phyloP scores from a whole-genome alignment of 257 asterid genomes.

The Capsicum rhomboideum region DNA sequence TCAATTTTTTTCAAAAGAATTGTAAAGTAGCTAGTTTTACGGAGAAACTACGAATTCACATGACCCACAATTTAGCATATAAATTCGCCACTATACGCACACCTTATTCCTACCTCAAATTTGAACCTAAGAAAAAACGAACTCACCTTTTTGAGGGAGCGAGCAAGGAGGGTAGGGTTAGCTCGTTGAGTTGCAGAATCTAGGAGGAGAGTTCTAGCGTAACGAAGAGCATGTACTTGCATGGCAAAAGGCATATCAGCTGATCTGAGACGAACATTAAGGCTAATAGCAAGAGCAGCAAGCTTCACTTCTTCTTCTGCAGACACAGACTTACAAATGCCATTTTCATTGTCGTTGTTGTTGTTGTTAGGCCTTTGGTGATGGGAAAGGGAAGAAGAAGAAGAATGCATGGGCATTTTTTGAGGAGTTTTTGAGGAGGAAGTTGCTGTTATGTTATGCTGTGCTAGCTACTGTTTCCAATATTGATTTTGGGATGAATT shows the following conservation, averaged over 20 bases:
- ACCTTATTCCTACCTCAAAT: background rate
- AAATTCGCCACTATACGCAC: too few species aligned
- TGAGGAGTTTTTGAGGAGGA: background rate
- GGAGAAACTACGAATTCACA: too few species aligned
- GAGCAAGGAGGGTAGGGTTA: slow-evolving; percentile 60
- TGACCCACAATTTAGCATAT: too few species aligned
- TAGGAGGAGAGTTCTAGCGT: slow-evolving; percentile 41
- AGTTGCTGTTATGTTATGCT: background rate
- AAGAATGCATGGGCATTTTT: background rate
- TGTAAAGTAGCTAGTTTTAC: too few species aligned
- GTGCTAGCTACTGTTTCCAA: slow-evolving; percentile 1
- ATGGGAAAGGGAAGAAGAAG: background rate
- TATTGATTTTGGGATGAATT: slow-evolving; percentile 3
- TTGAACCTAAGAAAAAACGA: background rate
- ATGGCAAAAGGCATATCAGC: slow-evolving; percentile 73
- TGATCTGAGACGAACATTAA: slow-evolving; percentile 48
- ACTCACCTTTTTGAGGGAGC: slow-evolving; percentile 61
- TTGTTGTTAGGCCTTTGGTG: background rate
- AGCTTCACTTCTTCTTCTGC: slow-evolving; percentile 36
- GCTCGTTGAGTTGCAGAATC: slow-evolving; percentile 42
- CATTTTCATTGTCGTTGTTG: background rate
- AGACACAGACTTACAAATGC: background rate
- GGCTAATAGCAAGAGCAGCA: slow-evolving; percentile 51
- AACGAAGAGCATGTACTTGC: slow-evolving; percentile 77
- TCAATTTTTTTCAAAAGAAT: too few species aligned